Base-by-base conservation (phyloP, 73 alveolate species). In the Symbiodinium natans region DNA sequence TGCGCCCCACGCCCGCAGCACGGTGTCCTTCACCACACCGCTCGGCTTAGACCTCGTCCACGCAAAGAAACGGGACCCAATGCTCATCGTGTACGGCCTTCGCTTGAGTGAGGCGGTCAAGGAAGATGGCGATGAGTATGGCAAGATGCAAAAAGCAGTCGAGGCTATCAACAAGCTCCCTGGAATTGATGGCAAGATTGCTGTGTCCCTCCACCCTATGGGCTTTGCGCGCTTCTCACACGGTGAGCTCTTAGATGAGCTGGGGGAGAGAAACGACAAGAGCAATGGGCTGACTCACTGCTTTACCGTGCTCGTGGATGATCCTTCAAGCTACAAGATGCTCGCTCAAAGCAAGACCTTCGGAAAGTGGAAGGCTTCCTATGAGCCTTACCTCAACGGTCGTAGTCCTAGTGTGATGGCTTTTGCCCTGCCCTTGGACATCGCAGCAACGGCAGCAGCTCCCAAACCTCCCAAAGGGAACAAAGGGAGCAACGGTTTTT, bases 51-150 rank as follows among this genome's bases (percentile, higher is more conserved):
- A 92, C 56, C 59, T 92, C 2, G 92, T 74, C 54, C 90, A 71
- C 74, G 98, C 88, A 11, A 92, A 75, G 92, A 92, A 74, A 71
- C 95, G 95, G 10, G 95, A 89, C 86, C 95, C 95, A 25, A 89
- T 40, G 71, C 86, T 89, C 46, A 42, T 68, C 74, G 40, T 89
- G 42, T 56, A 89, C 34, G 95, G 86, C 73, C 46, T 89, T 13
- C 98, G 52, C 82, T 86, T 75, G 82, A 92, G 80, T 75, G 96
- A 33, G 7, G 82, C 54, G 41, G 98, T 92, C 41, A 92, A 73
- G 92, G 98, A 92, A 41, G 98, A 92, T 23, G 40, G 92, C n/a
- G 92, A 71, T 11, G 98, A 92, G 31, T 74, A 74, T 34, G 98
- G 56, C 25, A 92, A 74, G 56, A 92, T 92, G 92, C 71, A 21